Percentiles rank a stretch among this genome's conserved stretches.
Conservation (phyloP, 2,329 filamentous ascomycete genomes). For the Fusarium anguioides region DNA sequence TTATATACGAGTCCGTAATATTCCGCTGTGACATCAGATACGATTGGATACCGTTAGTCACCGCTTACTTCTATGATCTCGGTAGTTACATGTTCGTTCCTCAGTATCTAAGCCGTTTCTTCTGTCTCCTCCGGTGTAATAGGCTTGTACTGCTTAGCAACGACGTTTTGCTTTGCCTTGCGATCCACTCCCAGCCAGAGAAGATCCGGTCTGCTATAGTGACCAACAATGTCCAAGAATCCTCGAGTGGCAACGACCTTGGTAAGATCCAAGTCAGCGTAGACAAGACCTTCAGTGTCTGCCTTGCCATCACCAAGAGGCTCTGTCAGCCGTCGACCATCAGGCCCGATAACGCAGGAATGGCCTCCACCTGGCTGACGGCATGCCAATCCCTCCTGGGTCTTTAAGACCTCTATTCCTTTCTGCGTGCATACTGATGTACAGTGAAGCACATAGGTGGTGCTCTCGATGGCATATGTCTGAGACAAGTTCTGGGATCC, state of each 20-base stretch:
- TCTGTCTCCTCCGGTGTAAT: slow-evolving; percentile 1
- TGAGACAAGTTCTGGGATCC: slow-evolving; percentile 59
- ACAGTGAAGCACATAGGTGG: slow-evolving; percentile 61
- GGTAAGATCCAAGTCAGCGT: slow-evolving; percentile 61
- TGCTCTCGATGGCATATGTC: slow-evolving; percentile 67
- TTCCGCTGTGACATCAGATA: neutral
- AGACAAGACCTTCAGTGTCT: slow-evolving; percentile 58
- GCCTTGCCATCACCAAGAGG: slow-evolving; percentile 25
- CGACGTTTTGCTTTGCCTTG: slow-evolving; percentile 28
- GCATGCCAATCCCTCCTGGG: slow-evolving; percentile 49
- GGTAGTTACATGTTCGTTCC: neutral
- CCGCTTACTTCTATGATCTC: neutral
- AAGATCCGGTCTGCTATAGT: slow-evolving; percentile 54
- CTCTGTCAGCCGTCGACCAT: slow-evolving; percentile 34
- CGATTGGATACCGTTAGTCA: neutral
- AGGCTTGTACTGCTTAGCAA: slow-evolving; percentile 21
- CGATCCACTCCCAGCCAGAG: slow-evolving; percentile 50
- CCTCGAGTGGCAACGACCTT: slow-evolving; percentile 54
- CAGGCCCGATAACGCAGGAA: slow-evolving; percentile 39
- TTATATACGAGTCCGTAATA: neutral
- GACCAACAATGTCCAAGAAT: slow-evolving; percentile 53
- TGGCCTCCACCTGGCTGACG: slow-evolving; percentile 38
- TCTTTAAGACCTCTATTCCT: slow-evolving; percentile 56
- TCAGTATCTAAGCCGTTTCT: neutral
- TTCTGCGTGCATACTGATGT: slow-evolving; percentile 51